Percentiles rank a stretch among this genome's conserved stretches.
Evolutionary conservation across 139 green algal species (phyloP).

Genomic region (Trebouxia sp.): DNA sequence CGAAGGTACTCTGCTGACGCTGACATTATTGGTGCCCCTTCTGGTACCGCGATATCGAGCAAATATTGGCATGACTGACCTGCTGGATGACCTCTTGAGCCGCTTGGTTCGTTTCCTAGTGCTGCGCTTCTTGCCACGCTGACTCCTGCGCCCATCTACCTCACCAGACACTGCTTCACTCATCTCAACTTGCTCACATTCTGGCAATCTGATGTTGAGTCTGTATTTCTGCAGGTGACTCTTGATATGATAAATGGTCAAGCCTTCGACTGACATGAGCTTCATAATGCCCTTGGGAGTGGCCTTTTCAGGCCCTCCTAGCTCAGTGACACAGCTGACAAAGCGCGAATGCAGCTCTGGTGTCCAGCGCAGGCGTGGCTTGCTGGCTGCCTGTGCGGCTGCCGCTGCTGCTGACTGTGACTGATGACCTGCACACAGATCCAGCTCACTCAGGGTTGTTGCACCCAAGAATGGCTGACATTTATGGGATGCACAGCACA

Average conservation of each 20-base stretch:
- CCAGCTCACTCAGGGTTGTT: background rate
- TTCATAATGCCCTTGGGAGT: conserved; percentile 67
- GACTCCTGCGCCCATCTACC: background rate
- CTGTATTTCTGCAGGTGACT: conserved; percentile 91
- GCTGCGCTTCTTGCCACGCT: conserved; percentile 14
- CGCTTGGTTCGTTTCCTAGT: background rate
- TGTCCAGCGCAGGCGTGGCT: conserved; percentile 74
- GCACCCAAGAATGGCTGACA: background rate
- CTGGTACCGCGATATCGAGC: too few species aligned
- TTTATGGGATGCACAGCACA: background rate
- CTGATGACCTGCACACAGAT: background rate
- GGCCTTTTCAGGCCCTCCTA: conserved; percentile 61
- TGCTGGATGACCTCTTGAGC: conserved; percentile 6
- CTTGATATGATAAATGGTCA: conserved; percentile 95
- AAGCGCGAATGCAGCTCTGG: conserved; percentile 77
- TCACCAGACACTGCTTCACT: conserved; percentile 27
- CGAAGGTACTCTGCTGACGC: too few species aligned
- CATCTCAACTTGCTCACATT: conserved; percentile 20
- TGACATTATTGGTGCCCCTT: too few species aligned
- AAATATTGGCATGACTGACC: background rate
- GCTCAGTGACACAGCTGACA: conserved; percentile 62
- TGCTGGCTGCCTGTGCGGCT: conserved; percentile 8
- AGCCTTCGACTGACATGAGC: conserved; percentile 58
- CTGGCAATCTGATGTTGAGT: conserved; percentile 72
- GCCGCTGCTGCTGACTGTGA: background rate